These are phyloP conservation scores for Sphaceloma murrayae DNA, from an alignment of 2,329 filamentous ascomycete genomes.

Conservation along the genomic window DNA sequence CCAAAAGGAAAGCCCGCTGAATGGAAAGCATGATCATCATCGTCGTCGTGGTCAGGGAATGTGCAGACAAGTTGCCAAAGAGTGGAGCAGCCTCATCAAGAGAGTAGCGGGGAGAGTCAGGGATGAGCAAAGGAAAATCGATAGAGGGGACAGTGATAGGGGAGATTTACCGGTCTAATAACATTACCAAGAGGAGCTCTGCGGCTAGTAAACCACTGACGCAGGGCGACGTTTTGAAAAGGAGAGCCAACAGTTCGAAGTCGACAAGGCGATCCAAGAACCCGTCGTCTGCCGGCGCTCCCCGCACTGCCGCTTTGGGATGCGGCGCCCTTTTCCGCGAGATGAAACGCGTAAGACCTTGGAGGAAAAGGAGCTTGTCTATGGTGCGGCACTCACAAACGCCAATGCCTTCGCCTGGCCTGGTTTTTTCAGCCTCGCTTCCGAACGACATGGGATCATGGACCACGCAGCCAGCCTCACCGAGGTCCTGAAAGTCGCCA, in stretches of 20 bases:
- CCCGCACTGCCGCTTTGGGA: neutral
- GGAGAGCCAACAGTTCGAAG: constrained; percentile 7
- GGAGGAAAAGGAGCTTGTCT: constrained; percentile 1
- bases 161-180: neutral
- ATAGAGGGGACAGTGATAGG: neutral
- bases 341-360: constrained; percentile 5
- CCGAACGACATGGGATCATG: too few relatives aligned
- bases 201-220: neutral
- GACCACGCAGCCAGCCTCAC: too few relatives aligned
- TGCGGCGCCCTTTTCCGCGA: neutral
- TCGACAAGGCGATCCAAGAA: neutral
- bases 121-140: neutral
- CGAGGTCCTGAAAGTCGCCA: too few relatives aligned
- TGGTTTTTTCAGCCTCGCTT: neutral
- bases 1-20: constrained; percentile 11
- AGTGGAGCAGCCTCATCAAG: constrained; percentile 10
- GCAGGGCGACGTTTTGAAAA: constrained; percentile 13
- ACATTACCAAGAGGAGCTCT: neutral
- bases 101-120: neutral
- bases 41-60: constrained; percentile 11
- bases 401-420: constrained; percentile 3
- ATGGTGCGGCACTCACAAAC: constrained; percentile 13
- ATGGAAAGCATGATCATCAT: constrained; percentile 15
- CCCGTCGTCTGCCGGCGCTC: neutral
- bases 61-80: constrained; percentile 6